Base-by-base conservation (phyloP, 208 protist species). In the Trypanosoma theileri region DNA sequence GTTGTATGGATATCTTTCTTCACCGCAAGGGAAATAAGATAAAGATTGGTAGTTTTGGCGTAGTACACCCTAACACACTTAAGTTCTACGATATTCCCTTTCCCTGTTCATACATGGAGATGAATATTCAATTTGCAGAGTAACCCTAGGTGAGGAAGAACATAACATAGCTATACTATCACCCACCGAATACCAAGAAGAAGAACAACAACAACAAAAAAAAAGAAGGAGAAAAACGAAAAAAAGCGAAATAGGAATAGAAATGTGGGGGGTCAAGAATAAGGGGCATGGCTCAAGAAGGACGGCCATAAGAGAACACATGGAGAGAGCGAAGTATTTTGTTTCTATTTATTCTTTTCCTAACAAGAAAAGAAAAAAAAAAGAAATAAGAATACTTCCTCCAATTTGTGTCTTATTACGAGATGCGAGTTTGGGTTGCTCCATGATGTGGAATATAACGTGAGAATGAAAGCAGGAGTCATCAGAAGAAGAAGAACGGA, bases 91-190 rank as follows among this genome's bases (percentile, higher is more conserved):
- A 96, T 24, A 91, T 98, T 52, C 63, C 86, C 1, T 93, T 86
- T 69, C 96, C 96, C 42, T 97, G 89, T 75, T 97, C 96, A 1
- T 92, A 87, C 71, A 82, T 98, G 63, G 97, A 99, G 82, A 50
- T 99, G 22, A 96, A 96, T 75, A 84, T 96, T 41, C 91, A 96
- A 65, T 95, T 93, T 66, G 64, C 64, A 11, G 48, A 65, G 55
- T 74, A 66, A 57, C 6, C 28, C 28, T 35, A 35, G 4, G 28
- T n/a, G n/a, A 35, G 17, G 14, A 45, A 53, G 31, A 64, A n/a
- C 4, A 42, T 1, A 64, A 35, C 7, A 64, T 28, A 53, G 17
- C 19, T 24, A 8, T 19, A 11, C 22, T 41, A 55, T 17, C 6
- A 35, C 28, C 28, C 28, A 35, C 6, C 28, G 28, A 35, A 35